Conservation (phyloP, 495 filamentous ascomycete genomes). For the Aspergillus cavernicola region DNA sequence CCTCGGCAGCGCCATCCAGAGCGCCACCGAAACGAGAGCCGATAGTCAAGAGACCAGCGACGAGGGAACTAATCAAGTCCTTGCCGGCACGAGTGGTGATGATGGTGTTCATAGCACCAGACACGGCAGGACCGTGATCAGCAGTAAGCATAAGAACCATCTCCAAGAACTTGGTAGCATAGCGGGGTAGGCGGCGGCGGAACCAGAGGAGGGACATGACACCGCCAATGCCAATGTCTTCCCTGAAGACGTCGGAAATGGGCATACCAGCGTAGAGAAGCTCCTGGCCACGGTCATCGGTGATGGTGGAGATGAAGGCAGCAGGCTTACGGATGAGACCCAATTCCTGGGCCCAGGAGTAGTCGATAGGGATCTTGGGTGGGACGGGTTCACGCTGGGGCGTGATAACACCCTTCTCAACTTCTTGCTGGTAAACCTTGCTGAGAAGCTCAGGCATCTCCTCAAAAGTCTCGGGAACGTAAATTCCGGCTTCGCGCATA, state of each 20-base stretch:
- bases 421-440: conserved; percentile 77
- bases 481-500: conserved; percentile 91
- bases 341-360: conserved; percentile 98
- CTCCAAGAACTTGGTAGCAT: conserved; percentile 97
- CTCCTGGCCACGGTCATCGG: conserved; percentile 99
- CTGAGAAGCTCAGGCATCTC: conserved; percentile 77
- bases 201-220: conserved; percentile 99
- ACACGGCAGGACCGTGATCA: conserved; percentile 97
- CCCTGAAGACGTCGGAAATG: conserved; percentile 97
- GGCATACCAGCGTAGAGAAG: conserved; percentile 98
- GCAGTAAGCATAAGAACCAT: conserved; percentile 99
- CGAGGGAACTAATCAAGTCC: conserved; percentile 92
- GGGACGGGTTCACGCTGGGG: conserved; percentile 84
- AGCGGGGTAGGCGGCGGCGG: conserved; percentile 93
- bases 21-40: conserved; percentile 98
- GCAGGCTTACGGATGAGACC: conserved; percentile 99
- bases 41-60: conserved; percentile 95
- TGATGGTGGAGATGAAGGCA: conserved; percentile 99
- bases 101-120: conserved; percentile 99
- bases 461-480: conserved; percentile 95
- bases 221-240: conserved; percentile 98
- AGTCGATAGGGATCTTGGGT: conserved; percentile 99
- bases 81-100: conserved; percentile 99
- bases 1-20: conserved; percentile 94
- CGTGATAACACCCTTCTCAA: conserved; percentile 77